Evolutionary conservation across 495 filamentous ascomycete species (phyloP).

Genomic region (Penicillium nucicola): DNA sequence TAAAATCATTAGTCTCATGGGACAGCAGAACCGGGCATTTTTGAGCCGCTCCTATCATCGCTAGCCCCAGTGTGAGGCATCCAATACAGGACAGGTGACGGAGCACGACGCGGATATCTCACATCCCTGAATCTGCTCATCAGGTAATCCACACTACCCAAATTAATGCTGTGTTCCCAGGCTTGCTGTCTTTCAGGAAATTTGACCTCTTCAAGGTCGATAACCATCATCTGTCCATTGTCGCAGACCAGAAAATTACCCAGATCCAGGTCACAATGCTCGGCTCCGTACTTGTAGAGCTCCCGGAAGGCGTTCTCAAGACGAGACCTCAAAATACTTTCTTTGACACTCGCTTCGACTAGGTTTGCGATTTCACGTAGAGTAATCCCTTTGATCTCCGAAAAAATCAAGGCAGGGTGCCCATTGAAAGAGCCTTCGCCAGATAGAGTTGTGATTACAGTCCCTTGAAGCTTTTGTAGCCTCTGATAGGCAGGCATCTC

Average conservation of each 20-base stretch:
- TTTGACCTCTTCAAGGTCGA: constrained; percentile 1
- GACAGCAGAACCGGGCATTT: neutral
- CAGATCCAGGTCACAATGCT: constrained; percentile 4
- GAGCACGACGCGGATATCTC: constrained; percentile 2
- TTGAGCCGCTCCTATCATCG: neutral
- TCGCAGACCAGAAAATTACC: constrained; percentile 4
- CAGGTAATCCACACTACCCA: constrained; percentile 1
- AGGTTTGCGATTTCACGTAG: constrained; percentile 1
- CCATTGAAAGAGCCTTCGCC: constrained; percentile 5
- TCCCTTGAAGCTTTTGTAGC: constrained; percentile 5
- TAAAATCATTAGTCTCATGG: neutral
- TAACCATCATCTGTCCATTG: constrained; percentile 3
- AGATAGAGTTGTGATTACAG: constrained; percentile 4
- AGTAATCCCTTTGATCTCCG: constrained; percentile 5
- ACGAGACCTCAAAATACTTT: neutral
- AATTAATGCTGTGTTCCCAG: neutral
- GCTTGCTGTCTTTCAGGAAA: constrained; percentile 1
- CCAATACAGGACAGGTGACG: neutral
- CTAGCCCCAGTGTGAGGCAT: neutral
- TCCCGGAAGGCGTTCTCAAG: constrained; percentile 3
- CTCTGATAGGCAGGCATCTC: constrained; percentile 3
- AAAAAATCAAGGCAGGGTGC: constrained; percentile 2
- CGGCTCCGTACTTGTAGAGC: neutral
- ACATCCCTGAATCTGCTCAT: constrained; percentile 7
- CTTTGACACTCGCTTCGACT: neutral